Base-by-base conservation (phyloP, 805 yeast species). In the Zygotorulaspora chibaensis region DNA sequence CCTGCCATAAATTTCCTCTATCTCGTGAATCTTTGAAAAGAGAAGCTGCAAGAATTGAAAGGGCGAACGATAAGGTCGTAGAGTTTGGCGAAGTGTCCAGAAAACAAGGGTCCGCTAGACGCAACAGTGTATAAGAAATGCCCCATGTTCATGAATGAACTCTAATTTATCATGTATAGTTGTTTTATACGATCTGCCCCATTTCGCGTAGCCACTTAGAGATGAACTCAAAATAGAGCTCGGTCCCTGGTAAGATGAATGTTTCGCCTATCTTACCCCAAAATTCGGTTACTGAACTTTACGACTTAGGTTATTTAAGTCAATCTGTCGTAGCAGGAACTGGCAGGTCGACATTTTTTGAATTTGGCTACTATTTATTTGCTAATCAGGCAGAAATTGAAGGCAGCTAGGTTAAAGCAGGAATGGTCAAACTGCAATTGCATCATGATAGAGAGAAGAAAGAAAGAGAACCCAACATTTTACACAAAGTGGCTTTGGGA, bases 401-500 rank as follows among this genome's bases (percentile, higher is more conserved):
- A 8, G 33, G 33, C 33, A 13, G 8, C 8, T 29, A 13, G 15
- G 15, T 29, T 29, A 6, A 29, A 16, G 13, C 16, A 20, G 25
- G 4, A 16, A 36, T 38, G 43, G 45, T 48, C 35, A 45, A 46
- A 34, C 27, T 45, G 20, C 38, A 34, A 27, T 25, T 43, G 29
- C 33, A 38, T 30, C 42, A 45, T 48, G 44, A 36, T n/a, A 18
- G 23, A 15, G 38, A 29, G 17, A 44, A 50, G 43, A 42, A 34
- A 28, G 43, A 47, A 16, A 31, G 27, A 33, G 49, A 42, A 15
- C 27, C 42, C 11, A 38, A 34, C 10, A 25, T 43, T 26, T 31
- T 53, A 27, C 45, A 45, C n/a, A 52, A 45, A 37, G 47, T 55
- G 45, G 44, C 57, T 2, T 34, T 57, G 35, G 51, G 55, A 2